Evolutionary conservation across 805 yeast species (phyloP).

Genomic region (Hanseniaspora guilliermondii): DNA sequence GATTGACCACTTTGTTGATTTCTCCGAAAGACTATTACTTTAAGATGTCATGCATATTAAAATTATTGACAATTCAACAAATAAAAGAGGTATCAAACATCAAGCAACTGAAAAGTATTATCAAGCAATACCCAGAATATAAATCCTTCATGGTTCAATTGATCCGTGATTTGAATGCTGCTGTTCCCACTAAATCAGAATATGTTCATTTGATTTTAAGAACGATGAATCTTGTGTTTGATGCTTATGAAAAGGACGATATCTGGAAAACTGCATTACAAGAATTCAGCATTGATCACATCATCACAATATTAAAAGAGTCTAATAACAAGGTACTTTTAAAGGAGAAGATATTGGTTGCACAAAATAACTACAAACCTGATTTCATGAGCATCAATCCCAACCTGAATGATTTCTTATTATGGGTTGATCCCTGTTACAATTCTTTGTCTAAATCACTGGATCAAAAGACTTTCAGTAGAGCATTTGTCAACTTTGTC

Average conservation of each 20-base stretch:
- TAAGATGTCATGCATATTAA: slow-evolving; percentile 24
- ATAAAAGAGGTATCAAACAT: slow-evolving; percentile 24
- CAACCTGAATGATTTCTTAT: slow-evolving; percentile 33
- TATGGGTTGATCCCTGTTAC: slow-evolving; percentile 44
- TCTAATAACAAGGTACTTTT: slow-evolving; percentile 21
- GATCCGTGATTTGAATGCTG: not conserved
- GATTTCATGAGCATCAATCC: slow-evolving; percentile 13
- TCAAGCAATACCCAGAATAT: slow-evolving; percentile 17
- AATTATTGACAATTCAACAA: slow-evolving; percentile 21
- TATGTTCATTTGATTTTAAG: slow-evolving; percentile 42
- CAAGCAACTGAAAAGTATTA: slow-evolving; percentile 24
- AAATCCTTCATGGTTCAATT: slow-evolving; percentile 7
- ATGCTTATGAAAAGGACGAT: slow-evolving; percentile 28
- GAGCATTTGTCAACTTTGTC: slow-evolving; percentile 22
- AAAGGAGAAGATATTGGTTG: not conserved
- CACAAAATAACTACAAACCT: not conserved
- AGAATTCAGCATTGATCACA: slow-evolving; percentile 43
- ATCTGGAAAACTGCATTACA: slow-evolving; percentile 43
- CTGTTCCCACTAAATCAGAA: slow-evolving; percentile 22
- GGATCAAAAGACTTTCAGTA: not conserved
- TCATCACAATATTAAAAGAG: slow-evolving; percentile 40
- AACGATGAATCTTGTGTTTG: slow-evolving; percentile 36
- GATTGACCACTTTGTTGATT: not conserved
- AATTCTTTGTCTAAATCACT: slow-evolving; percentile 26
- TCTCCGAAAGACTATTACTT: slow-evolving; percentile 19